Evolutionary conservation across 2,329 filamentous ascomycete species (phyloP).

Genomic region (Sporothrix mexicana): DNA sequence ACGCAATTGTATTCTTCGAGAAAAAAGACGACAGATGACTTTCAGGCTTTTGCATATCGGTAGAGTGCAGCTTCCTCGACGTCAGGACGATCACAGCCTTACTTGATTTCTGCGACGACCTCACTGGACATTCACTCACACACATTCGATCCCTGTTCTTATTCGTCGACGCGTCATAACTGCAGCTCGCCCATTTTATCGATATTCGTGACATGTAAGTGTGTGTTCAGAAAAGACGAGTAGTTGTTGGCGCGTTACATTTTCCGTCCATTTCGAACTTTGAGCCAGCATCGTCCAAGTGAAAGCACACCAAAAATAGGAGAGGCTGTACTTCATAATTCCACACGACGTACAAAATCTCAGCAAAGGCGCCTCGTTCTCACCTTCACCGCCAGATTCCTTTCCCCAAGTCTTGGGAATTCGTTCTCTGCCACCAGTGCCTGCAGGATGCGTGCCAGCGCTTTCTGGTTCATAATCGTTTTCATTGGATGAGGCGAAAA

Average conservation of each 20-base stretch:
- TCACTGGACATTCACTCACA: neutral
- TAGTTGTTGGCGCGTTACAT: too few relatives aligned
- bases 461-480: neutral
- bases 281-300: neutral
- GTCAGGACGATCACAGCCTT: neutral
- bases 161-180: constrained; percentile 2
- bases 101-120: constrained; percentile 1
- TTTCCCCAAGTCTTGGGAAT: neutral
- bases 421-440: neutral
- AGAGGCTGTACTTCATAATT: neutral
- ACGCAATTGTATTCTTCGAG: neutral
- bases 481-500: constrained; percentile 18
- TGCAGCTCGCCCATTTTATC: neutral
- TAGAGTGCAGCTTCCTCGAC: neutral
- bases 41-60: neutral
- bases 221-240: neutral
- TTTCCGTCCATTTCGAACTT: neutral
- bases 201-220: neutral
- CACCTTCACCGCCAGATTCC: neutral
- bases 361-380: neutral
- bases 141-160: neutral
- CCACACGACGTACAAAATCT: neutral
- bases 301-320: neutral
- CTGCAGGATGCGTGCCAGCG: constrained; percentile 5
- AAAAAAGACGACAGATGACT: neutral